Conservation (phyloP, 768 basidiomycete genomes). For the Amanita thiersii region DNA sequence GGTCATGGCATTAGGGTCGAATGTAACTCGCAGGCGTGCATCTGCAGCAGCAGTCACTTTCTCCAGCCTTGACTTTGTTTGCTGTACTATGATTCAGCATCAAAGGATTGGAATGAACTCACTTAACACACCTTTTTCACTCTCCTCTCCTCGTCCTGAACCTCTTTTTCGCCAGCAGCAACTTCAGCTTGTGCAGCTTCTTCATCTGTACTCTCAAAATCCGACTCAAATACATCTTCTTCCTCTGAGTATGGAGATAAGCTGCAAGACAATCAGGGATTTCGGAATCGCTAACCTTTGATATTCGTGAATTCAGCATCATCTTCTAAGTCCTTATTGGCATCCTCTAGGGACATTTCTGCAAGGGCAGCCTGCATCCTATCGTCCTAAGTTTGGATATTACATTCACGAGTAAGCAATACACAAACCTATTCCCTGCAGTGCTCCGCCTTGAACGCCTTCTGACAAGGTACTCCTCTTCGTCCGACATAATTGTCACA, state of each 20-base stretch:
- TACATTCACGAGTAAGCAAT: neutral
- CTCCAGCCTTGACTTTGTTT: conserved; percentile 47
- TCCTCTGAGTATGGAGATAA: conserved; percentile 44
- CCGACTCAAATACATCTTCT: conserved; percentile 74
- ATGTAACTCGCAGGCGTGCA: conserved; percentile 56
- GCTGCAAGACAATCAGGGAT: conserved; percentile 8
- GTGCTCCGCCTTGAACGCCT: conserved; percentile 65
- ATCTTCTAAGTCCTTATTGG: conserved; percentile 55
- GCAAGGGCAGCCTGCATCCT: conserved; percentile 79
- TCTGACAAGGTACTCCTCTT: conserved; percentile 37
- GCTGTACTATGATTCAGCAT: conserved; percentile 24
- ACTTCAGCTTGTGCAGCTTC: conserved; percentile 48
- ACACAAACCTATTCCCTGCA: conserved; percentile 64
- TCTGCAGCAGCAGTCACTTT: conserved; percentile 61
- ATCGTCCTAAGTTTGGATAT: conserved; percentile 7
- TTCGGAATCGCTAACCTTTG: conserved; percentile 37
- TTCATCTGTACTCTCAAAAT: conserved; percentile 83
- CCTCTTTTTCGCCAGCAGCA: conserved; percentile 48
- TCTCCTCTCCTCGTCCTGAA: conserved; percentile 52
- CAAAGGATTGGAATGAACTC: neutral
- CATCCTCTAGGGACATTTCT: conserved; percentile 52
- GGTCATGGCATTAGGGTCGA: conserved; percentile 43
- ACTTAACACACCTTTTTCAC: conserved; percentile 33
- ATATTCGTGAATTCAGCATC: conserved; percentile 64
- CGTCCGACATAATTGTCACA: conserved; percentile 10